phyloP scores from a whole-genome alignment of 2,329 filamentous ascomycete species.

The Clarireedia homoeocarpa region DNA sequence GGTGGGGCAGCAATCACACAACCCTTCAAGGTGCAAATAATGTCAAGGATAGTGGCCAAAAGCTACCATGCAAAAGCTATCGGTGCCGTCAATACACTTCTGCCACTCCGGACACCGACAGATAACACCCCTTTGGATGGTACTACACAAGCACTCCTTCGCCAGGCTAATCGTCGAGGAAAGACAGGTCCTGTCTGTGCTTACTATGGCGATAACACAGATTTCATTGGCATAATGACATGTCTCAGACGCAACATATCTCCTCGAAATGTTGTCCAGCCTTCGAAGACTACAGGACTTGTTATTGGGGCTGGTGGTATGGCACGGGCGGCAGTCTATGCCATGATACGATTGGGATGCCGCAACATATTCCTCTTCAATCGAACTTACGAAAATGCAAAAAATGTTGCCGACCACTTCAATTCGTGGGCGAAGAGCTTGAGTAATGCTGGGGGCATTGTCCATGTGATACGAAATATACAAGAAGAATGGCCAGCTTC shows the following conservation, averaged over 20 bases:
- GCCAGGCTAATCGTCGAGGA: slow-evolving; percentile 45
- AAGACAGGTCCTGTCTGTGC: slow-evolving; percentile 59
- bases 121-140: slow-evolving; percentile 42
- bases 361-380: slow-evolving; percentile 70
- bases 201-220: slow-evolving; percentile 72
- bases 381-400: slow-evolving; percentile 55
- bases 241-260: slow-evolving; percentile 66
- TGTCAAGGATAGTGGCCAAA: slow-evolving; percentile 55
- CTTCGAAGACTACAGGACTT: slow-evolving; percentile 39
- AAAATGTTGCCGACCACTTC: slow-evolving; percentile 62
- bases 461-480: slow-evolving; percentile 46
- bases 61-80: slow-evolving; percentile 68
- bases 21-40: slow-evolving; percentile 67
- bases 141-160: slow-evolving; percentile 28
- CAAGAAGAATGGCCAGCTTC: slow-evolving; percentile 57
- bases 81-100: slow-evolving; percentile 68
- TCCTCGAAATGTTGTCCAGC: slow-evolving; percentile 58
- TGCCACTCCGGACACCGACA: slow-evolving; percentile 50
- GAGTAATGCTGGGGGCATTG: slow-evolving; percentile 24
- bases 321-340: slow-evolving; percentile 70
- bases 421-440: slow-evolving; percentile 36
- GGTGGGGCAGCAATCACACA: slow-evolving; percentile 65
- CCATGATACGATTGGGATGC: slow-evolving; percentile 70
- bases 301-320: slow-evolving; percentile 65
- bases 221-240: slow-evolving; percentile 72